Evolutionary conservation across 169 alveolate species (phyloP).

Genomic region (Plasmodium cynomolgi): DNA sequence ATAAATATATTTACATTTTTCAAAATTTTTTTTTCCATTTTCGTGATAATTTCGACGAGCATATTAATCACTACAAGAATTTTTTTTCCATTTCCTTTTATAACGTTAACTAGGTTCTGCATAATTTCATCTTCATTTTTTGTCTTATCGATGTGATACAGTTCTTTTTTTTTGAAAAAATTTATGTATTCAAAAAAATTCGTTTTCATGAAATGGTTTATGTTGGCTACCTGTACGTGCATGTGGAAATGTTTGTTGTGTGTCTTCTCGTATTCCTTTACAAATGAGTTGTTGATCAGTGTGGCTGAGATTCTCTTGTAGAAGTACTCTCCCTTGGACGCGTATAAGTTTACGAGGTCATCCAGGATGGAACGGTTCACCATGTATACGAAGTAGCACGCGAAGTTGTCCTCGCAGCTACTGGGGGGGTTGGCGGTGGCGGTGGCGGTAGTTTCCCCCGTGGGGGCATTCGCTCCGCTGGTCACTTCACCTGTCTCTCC

Average conservation of each 20-base stretch:
- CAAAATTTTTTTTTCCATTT: slow-evolving; percentile 44
- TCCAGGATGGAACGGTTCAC: slow-evolving; percentile 34
- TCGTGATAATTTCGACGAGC: slow-evolving; percentile 35
- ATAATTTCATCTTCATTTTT: slow-evolving; percentile 70
- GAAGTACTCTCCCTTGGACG: slow-evolving; percentile 68
- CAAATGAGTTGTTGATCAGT: slow-evolving; percentile 13
- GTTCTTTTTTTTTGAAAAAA: slow-evolving; percentile 70
- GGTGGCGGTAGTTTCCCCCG: background rate
- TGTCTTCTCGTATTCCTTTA: slow-evolving; percentile 46
- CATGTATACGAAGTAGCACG: slow-evolving; percentile 65
- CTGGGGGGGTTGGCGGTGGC: background rate
- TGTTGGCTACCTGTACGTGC: slow-evolving; percentile 50
- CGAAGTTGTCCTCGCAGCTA: background rate
- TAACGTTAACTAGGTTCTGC: slow-evolving; percentile 48
- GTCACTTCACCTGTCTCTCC: background rate
- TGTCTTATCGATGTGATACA: slow-evolving; percentile 44
- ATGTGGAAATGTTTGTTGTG: slow-evolving; percentile 64
- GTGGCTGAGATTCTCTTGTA: slow-evolving; percentile 31
- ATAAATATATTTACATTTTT: slow-evolving; percentile 38
- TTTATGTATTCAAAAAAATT: slow-evolving; percentile 48
- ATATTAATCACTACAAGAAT: slow-evolving; percentile 39
- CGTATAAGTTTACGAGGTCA: slow-evolving; percentile 37
- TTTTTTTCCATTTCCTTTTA: slow-evolving; percentile 56
- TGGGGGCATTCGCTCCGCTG: background rate
- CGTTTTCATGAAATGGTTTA: slow-evolving; percentile 66